Evolutionary conservation across 805 yeast species (phyloP), one percentile per base, ranked within the genome.

Genomic region (Candida wancherniae): DNA sequence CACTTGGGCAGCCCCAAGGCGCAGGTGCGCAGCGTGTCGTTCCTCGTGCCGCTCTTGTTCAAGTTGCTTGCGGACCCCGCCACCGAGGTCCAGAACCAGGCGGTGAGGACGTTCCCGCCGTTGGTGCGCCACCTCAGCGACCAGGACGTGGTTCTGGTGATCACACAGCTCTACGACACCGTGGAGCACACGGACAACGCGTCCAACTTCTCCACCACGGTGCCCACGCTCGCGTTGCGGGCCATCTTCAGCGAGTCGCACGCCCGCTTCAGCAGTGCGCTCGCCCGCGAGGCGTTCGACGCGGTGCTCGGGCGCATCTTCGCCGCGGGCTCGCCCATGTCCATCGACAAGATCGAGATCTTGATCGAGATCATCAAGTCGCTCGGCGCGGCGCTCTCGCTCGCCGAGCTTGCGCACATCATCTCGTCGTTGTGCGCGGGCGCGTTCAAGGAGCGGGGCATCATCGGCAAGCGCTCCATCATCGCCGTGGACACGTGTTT

Each of bases 1-100:
- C 48, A 58, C 27, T 47, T 72, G 14, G 39, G 33, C 21, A 40
- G 46, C 36, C 29, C 57, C 45, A 37, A 55, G 40, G 10, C 32
- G 1, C 34, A 46, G 48, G 38, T 45, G 44, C 34, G 56, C 39
- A 32, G 33, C 11, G 40, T 63, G 37, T 57, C 44, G 29, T 48
- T 48, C 11, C 57, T 75, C 45, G 50, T 63, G 28, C 59, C 63
- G 27, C 53, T 64, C 11, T 48, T 74, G 24, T 58, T 67, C 31
- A 55, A 55, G 19, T 61, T 69, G 24, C 57, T 84, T 15, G 63
- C 68, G 9, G 94, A 84, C 48, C 65, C 69, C 27, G 75, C 75
- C 42, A 61, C 84, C 4, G 88, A 83, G 42, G 88, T 84, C 1
- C 84, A 83, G 49, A 77, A 73, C 44, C 84, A 80, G 51, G 81